These are phyloP conservation scores for Rhodotorula diobovata DNA, from an alignment of 768 basidiomycete genomes.

Conservation along the genomic window DNA sequence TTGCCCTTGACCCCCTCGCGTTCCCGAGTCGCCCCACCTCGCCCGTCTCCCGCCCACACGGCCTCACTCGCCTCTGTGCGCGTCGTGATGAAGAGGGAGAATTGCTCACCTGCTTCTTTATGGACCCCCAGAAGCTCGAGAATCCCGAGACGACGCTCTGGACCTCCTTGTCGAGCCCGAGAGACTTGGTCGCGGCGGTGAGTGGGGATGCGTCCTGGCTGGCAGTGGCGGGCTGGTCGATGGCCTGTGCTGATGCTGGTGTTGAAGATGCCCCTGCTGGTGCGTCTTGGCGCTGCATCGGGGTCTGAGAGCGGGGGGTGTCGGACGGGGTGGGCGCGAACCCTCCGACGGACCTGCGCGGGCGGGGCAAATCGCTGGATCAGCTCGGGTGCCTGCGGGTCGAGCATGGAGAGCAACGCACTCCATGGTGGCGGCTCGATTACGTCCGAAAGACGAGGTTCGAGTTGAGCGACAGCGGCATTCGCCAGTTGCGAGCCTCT, in stretches of 20 bases:
- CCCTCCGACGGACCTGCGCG: slow-evolving; percentile 10
- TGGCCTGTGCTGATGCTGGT: too few relatives aligned
- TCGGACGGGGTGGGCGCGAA: slow-evolving; percentile 10
- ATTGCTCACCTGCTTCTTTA: slow-evolving; percentile 32
- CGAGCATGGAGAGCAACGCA: too few relatives aligned
- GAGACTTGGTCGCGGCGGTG: background rate
- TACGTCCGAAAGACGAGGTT: too few relatives aligned
- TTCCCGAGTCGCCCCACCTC: background rate
- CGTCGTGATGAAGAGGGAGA: background rate
- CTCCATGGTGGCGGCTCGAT: too few relatives aligned
- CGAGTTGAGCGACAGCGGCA: too few relatives aligned
- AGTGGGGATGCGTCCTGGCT: background rate
- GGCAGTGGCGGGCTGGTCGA: background rate
- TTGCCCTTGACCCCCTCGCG: too few relatives aligned
- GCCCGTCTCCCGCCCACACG: background rate
- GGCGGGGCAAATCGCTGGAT: too few relatives aligned
- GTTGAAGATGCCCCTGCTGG: background rate
- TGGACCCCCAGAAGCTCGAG: slow-evolving; percentile 35
- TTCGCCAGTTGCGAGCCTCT: too few relatives aligned
- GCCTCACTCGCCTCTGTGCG: too few relatives aligned
- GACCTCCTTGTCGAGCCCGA: slow-evolving; percentile 24
- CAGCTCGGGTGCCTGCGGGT: too few relatives aligned
- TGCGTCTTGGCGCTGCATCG: background rate
- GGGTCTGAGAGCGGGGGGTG: slow-evolving; percentile 4
- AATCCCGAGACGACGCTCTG: slow-evolving; percentile 29